Percentiles rank a stretch among this genome's conserved stretches.
phyloP scores from a whole-genome alignment of 371 early-diverging fungal species.

The Saksenaea vasiformis region DNA sequence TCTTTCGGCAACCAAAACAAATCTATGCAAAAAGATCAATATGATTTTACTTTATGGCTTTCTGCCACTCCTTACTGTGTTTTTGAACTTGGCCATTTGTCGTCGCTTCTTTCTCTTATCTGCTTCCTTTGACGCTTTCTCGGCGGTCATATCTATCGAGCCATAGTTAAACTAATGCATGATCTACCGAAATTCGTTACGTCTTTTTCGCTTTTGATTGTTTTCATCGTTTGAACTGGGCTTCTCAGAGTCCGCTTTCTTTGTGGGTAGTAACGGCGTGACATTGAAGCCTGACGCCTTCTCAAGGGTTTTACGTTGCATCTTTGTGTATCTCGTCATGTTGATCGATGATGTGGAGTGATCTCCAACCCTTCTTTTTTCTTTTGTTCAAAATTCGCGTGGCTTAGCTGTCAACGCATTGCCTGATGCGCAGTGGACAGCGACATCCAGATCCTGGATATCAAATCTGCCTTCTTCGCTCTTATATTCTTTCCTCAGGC shows the following conservation, averaged over 20 bases:
- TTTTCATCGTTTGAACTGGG: conserved; percentile 6
- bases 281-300: conserved; percentile 58
- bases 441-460: neutral
- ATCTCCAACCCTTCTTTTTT: neutral
- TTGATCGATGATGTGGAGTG: neutral
- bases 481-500: no score
- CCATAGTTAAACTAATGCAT: neutral
- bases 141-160: neutral
- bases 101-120: conserved; percentile 7
- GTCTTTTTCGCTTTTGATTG: neutral
- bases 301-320: conserved; percentile 62
- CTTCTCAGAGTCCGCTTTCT: conserved; percentile 14
- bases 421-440: no score
- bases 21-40: conserved; percentile 36
- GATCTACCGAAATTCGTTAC: neutral
- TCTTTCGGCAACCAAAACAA: conserved; percentile 85
- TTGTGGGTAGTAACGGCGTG: conserved; percentile 52
- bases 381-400: neutral
- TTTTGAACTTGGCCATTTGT: conserved; percentile 25
- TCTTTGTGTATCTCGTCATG: conserved; percentile 70
- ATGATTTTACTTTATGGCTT: neutral
- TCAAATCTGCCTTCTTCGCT: no score
- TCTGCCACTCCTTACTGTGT: conserved; percentile 27
- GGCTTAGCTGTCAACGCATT: neutral
- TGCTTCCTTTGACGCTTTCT: neutral